These are phyloP conservation scores for Cicer cuneatum DNA, from an alignment of 306 rosid genomes.

Conservation along the genomic window DNA sequence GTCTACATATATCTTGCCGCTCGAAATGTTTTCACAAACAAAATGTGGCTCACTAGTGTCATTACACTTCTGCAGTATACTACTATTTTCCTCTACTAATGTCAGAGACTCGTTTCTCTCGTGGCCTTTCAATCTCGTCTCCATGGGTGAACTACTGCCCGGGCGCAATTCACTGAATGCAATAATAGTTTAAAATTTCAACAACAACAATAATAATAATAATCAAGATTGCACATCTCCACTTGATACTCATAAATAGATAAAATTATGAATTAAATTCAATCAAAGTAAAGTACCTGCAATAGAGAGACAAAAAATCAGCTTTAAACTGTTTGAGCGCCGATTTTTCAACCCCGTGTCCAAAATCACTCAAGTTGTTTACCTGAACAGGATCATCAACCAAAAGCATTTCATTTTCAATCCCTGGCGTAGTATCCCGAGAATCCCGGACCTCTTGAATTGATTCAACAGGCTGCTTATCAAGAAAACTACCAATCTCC, in stretches of 20 bases:
- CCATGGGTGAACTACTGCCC: slow-evolving; percentile 46
- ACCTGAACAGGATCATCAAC: slow-evolving; percentile 46
- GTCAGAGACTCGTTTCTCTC: slow-evolving; percentile 51
- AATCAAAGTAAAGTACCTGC: slow-evolving; percentile 58
- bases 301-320: slow-evolving; percentile 74
- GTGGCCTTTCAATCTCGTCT: slow-evolving; percentile 56
- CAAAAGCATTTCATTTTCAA: slow-evolving; percentile 24
- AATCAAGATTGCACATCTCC: slow-evolving; percentile 14
- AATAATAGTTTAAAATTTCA: slow-evolving; percentile 24
- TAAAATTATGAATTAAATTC: not conserved
- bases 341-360: slow-evolving; percentile 41
- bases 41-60: slow-evolving; percentile 41
- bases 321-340: slow-evolving; percentile 67
- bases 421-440: slow-evolving; percentile 38
- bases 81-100: slow-evolving; percentile 49
- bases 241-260: slow-evolving; percentile 11
- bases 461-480: slow-evolving; percentile 41
- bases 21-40: slow-evolving; percentile 45
- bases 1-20: slow-evolving; percentile 47
- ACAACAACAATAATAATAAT: slow-evolving; percentile 2
- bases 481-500: slow-evolving; percentile 53
- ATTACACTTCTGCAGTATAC: slow-evolving; percentile 51
- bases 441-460: slow-evolving; percentile 38
- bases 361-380: slow-evolving; percentile 39
- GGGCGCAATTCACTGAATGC: slow-evolving; percentile 56